A percentile compares a stretch with the other conserved stretches of the same genome.
phyloP scores from a whole-genome alignment of 2,329 filamentous ascomycete species.

The Fonsecaea pedrosoi region DNA sequence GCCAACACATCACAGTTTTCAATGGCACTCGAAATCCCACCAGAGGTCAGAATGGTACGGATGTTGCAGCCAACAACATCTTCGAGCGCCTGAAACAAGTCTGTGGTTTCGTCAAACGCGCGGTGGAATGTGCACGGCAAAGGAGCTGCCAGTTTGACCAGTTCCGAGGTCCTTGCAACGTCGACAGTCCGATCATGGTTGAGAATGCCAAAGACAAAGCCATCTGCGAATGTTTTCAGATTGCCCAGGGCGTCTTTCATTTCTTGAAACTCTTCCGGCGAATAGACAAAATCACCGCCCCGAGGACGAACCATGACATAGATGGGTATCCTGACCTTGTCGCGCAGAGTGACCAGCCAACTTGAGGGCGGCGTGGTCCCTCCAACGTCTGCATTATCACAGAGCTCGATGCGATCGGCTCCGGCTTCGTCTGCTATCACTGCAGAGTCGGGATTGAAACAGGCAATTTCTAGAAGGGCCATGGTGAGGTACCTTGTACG shows the following conservation, averaged over 20 bases:
- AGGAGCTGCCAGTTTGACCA: conserved; percentile 52
- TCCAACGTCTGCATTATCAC: conserved; percentile 49
- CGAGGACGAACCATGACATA: conserved; percentile 63
- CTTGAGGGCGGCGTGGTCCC: conserved; percentile 51
- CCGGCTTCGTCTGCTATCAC: conserved; percentile 51
- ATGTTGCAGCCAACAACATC: conserved; percentile 56
- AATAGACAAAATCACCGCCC: conserved; percentile 55
- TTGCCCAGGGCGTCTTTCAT: conserved; percentile 53
- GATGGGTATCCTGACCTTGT: conserved; percentile 49
- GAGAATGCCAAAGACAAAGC: conserved; percentile 62
- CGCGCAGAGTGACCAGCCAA: conserved; percentile 40
- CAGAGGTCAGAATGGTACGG: conserved; percentile 57
- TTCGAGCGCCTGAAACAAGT: conserved; percentile 44
- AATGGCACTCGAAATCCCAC: conserved; percentile 47
- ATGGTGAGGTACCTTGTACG: neutral
- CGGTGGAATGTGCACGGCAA: conserved; percentile 62
- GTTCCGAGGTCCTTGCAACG: conserved; percentile 47
- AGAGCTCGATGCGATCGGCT: conserved; percentile 61
- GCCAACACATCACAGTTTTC: conserved; percentile 46
- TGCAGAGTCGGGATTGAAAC: conserved; percentile 46
- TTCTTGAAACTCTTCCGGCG: conserved; percentile 47
- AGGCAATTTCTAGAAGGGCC: conserved; percentile 24
- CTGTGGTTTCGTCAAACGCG: conserved; percentile 54
- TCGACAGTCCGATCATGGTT: conserved; percentile 48
- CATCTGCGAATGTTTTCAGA: conserved; percentile 50